Percentiles rank a stretch among this genome's conserved stretches.
Evolutionary conservation across 2,329 filamentous ascomycete genomes (phyloP).

Genomic region (Ceratocystiopsis sp.): DNA sequence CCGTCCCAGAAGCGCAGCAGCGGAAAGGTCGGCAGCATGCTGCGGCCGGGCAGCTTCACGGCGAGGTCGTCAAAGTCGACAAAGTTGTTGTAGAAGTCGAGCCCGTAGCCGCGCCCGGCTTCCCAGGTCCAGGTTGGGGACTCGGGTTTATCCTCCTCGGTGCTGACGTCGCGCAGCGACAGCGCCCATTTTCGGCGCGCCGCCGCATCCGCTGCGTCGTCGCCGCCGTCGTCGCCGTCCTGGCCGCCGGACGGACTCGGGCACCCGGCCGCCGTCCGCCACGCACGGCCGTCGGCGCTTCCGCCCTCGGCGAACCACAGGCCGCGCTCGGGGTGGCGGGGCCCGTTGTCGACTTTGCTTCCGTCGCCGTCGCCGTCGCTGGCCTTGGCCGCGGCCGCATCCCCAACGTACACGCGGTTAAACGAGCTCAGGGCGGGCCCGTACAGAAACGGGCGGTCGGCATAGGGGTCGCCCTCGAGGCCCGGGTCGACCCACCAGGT

Average conservation of each 20-base stretch:
- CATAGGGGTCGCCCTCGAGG: slow-evolving; percentile 76
- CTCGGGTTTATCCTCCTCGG: slow-evolving; percentile 24
- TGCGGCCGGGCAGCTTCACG: slow-evolving; percentile 55
- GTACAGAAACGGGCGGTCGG: slow-evolving; percentile 73
- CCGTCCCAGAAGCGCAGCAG: slow-evolving; percentile 71
- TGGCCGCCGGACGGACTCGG: slow-evolving; percentile 17
- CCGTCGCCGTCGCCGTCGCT: neutral
- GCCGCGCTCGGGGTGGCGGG: slow-evolving; percentile 24
- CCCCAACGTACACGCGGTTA: slow-evolving; percentile 47
- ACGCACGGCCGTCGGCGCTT: slow-evolving; percentile 34
- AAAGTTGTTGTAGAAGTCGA: slow-evolving; percentile 80
- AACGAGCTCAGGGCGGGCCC: slow-evolving; percentile 67
- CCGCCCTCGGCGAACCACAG: slow-evolving; percentile 50
- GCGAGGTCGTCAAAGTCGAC: slow-evolving; percentile 66
- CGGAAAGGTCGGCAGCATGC: slow-evolving; percentile 26
- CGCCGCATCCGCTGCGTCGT: slow-evolving; percentile 25
- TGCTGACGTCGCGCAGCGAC: neutral
- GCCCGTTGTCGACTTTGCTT: slow-evolving; percentile 17
- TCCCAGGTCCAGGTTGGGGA: slow-evolving; percentile 30
- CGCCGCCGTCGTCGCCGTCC: slow-evolving; percentile 22
- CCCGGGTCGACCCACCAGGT: slow-evolving; percentile 86
- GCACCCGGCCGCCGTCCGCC: slow-evolving; percentile 28
- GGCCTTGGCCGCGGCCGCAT: slow-evolving; percentile 22
- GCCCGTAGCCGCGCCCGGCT: slow-evolving; percentile 32
- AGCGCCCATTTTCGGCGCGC: slow-evolving; percentile 45